phyloP scores from a whole-genome alignment of 2,329 filamentous ascomycete genomes.

The Diaporthe citrichinensis region DNA sequence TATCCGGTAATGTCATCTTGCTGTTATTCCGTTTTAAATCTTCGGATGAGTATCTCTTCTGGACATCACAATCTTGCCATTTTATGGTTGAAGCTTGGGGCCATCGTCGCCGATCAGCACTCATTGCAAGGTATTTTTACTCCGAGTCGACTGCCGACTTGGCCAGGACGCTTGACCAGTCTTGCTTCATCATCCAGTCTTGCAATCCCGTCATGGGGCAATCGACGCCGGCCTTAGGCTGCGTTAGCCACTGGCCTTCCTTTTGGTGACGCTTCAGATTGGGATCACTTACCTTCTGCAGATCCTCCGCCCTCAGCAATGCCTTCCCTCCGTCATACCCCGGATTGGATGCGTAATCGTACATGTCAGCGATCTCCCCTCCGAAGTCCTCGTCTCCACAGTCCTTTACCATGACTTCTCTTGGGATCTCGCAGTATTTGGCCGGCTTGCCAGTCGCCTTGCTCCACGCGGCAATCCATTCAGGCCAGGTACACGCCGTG shows the following conservation, averaged over 20 bases:
- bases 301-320: conserved; percentile 58
- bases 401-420: conserved; percentile 57
- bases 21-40: too few relatives aligned
- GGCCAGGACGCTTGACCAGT: conserved; percentile 48
- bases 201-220: conserved; percentile 58
- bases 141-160: neutral
- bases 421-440: conserved; percentile 56
- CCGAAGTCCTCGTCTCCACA: conserved; percentile 58
- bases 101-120: neutral
- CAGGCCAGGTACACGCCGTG: conserved; percentile 60
- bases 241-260: neutral
- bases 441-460: conserved; percentile 51
- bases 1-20: too few relatives aligned
- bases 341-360: conserved; percentile 60
- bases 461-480: conserved; percentile 60
- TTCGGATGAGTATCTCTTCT: too few relatives aligned
- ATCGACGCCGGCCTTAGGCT: conserved; percentile 57
- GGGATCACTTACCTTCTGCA: conserved; percentile 55
- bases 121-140: neutral
- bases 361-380: conserved; percentile 62
- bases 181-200: conserved; percentile 53
- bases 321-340: conserved; percentile 64
- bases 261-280: neutral
- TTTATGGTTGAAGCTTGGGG: too few relatives aligned
- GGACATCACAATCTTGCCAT: too few relatives aligned